Evolutionary conservation across 257 asterid species (phyloP).

Genomic region (Solanum bulbocastanum): DNA sequence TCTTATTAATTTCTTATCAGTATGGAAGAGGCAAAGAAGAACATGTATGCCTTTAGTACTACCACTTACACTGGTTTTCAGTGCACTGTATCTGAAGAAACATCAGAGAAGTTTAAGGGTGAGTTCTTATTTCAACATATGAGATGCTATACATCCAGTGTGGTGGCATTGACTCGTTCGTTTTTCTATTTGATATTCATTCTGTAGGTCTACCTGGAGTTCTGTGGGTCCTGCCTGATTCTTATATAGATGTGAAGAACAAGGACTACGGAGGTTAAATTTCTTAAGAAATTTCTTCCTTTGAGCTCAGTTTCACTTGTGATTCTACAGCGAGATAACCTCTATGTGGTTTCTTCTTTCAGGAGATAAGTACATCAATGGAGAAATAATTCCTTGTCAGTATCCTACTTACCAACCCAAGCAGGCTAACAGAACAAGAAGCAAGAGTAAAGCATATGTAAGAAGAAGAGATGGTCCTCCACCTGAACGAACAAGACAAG

Average conservation of each 20-base stretch:
- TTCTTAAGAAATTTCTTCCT: not conserved
- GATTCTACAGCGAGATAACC: not conserved
- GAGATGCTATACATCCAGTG: not conserved
- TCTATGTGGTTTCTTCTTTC: not conserved
- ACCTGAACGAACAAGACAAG: constrained; percentile 60
- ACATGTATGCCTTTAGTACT: constrained; percentile 96
- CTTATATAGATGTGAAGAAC: constrained; percentile 93
- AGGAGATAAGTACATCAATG: constrained; percentile 93
- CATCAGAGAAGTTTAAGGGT: constrained; percentile 97
- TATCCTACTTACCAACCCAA: constrained; percentile 95
- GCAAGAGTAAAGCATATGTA: constrained; percentile 89
- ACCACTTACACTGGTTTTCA: constrained; percentile 97
- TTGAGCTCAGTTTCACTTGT: not conserved
- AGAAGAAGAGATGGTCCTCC: constrained; percentile 96
- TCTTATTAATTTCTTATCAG: constrained; percentile 23
- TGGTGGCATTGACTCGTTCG: not conserved
- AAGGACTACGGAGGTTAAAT: constrained; percentile 92
- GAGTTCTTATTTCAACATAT: not conserved
- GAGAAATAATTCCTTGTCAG: constrained; percentile 90
- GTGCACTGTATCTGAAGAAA: constrained; percentile 94
- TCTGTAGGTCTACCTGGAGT: constrained; percentile 90
- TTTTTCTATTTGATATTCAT: not conserved
- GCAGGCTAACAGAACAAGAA: constrained; percentile 50
- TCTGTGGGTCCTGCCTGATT: constrained; percentile 95
- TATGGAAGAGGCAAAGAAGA: constrained; percentile 98